Percentiles rank a stretch among this genome's conserved stretches.
Evolutionary conservation across 805 yeast genomes (phyloP).

Genomic region (Metschnikowia amazonensis): DNA sequence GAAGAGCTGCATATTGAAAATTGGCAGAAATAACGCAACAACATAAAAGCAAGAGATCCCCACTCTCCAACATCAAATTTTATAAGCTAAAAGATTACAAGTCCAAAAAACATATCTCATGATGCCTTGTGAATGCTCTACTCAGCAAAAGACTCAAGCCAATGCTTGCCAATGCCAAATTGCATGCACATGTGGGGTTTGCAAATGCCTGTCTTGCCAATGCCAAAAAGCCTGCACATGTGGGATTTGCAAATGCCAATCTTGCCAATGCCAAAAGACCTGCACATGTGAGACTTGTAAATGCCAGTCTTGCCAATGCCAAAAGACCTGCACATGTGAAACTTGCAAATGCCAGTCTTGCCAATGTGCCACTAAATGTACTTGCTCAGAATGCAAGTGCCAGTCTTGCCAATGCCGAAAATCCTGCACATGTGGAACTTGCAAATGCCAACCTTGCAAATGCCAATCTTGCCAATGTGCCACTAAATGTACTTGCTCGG

Average conservation of each 20-base stretch:
- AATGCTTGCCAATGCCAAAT: not conserved
- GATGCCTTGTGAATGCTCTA: slow-evolving; percentile 9
- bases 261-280: slow-evolving; percentile 7
- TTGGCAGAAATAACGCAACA: slow-evolving; percentile 8
- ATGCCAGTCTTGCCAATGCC: slow-evolving; percentile 4
- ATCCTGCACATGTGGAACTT: slow-evolving; percentile 8
- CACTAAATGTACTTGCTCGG: slow-evolving; percentile 5
- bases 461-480: slow-evolving; percentile 10
- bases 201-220: not conserved
- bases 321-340: slow-evolving; percentile 6
- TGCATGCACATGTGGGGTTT: slow-evolving; percentile 6
- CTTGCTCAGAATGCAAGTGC: slow-evolving; percentile 9
- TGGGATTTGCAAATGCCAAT: slow-evolving; percentile 5
- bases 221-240: slow-evolving; percentile 8
- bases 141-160: not conserved
- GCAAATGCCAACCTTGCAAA: slow-evolving; percentile 6
- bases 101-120: too few relatives aligned
- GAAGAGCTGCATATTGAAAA: not conserved
- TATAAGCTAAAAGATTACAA: too few relatives aligned
- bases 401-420: not conserved
- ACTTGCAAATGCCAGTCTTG: slow-evolving; percentile 8
- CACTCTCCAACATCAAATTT: too few relatives aligned
- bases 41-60: not conserved
- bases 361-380: slow-evolving; percentile 8
- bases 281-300: slow-evolving; percentile 10